Base-by-base conservation (phyloP, 352 stramenopile species). In the Pythium utonaiense region DNA sequence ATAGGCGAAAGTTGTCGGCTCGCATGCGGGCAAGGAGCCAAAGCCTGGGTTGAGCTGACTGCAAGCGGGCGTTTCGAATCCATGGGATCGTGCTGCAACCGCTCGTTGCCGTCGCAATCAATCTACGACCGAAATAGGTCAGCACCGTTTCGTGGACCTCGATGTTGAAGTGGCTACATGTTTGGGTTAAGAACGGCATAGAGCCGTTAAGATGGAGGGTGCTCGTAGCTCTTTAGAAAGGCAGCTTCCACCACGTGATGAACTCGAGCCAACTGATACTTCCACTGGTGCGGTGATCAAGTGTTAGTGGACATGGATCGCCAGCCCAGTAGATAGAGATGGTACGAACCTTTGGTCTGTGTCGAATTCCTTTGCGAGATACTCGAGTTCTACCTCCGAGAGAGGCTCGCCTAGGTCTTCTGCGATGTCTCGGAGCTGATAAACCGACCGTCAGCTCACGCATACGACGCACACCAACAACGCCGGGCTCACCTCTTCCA, bases 241-340 rank as follows among this genome's bases (percentile, higher is more conserved):
- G 75, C 16, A 80, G 62, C 77, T 90, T 88, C 81, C 81, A 89
- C 78, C 75, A 91, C 55, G 78, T 64, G 65, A 91, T 88, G 74
- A 91, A 91, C 67, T 91, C 81, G 48, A 58, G 64, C 79, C 81
- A 91, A 63, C 65, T 76, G 65, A 91, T 88, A 27, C 69, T 63
- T 16, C 81, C 81, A 54, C 80, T 91, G 57, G 12, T 19, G n/a
- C n/a, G n/a, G n/a, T n/a, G n/a, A n/a, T n/a, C n/a, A n/a, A n/a
- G n/a, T n/a, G n/a, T n/a, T n/a, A n/a, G n/a, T n/a, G n/a, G n/a
- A n/a, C n/a, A n/a, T n/a, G n/a, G n/a, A n/a, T n/a, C n/a, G n/a
- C n/a, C n/a, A n/a, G n/a, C n/a, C n/a, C n/a, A n/a, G n/a, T n/a
- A n/a, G 22, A 31, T n/a, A 47, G 31, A 41, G 33, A 4, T n/a